phyloP scores from a whole-genome alignment of 2,329 filamentous ascomycete genomes.

The Aspergillus pseudoterreus region DNA sequence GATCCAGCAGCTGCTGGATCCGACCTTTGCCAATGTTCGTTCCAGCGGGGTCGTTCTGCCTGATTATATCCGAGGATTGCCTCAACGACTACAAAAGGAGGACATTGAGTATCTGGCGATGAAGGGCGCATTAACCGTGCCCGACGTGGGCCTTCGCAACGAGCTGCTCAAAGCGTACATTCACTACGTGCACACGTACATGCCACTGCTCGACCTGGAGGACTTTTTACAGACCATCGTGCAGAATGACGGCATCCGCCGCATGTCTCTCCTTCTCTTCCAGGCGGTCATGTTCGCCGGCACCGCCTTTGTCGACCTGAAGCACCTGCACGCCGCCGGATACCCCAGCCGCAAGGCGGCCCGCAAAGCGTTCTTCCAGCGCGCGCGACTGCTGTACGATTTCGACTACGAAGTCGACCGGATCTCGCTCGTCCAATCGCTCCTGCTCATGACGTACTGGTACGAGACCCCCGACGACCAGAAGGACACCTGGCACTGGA shows the following conservation, averaged over 20 bases:
- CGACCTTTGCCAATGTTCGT: conserved; percentile 48
- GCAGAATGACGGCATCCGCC: conserved; percentile 65
- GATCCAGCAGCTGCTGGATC: conserved; percentile 36
- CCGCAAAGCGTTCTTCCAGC: conserved; percentile 83
- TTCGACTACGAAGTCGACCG: conserved; percentile 93
- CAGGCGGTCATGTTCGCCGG: conserved; percentile 95
- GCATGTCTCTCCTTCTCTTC: conserved; percentile 80
- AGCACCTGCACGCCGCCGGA: conserved; percentile 70
- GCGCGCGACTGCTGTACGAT: conserved; percentile 85
- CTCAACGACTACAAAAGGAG: conserved; percentile 70
- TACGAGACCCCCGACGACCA: conserved; percentile 96
- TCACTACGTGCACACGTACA: conserved; percentile 89
- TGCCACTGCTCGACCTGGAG: conserved; percentile 74
- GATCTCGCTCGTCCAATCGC: conserved; percentile 79
- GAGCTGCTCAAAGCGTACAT: conserved; percentile 78
- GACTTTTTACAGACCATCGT: conserved; percentile 57
- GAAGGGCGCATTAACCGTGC: conserved; percentile 81
- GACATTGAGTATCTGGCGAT: conserved; percentile 78
- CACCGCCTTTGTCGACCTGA: conserved; percentile 81
- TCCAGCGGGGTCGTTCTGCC: conserved; percentile 49
- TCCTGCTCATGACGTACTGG: conserved; percentile 94
- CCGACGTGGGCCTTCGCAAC: conserved; percentile 66
- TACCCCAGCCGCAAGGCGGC: conserved; percentile 76
- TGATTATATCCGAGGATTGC: conserved; percentile 75
- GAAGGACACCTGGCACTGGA: conserved; percentile 98